Evolutionary conservation across 163 green algal species (phyloP), one percentile per base, ranked within the genome.

Genomic region (Volvox carteri): DNA sequence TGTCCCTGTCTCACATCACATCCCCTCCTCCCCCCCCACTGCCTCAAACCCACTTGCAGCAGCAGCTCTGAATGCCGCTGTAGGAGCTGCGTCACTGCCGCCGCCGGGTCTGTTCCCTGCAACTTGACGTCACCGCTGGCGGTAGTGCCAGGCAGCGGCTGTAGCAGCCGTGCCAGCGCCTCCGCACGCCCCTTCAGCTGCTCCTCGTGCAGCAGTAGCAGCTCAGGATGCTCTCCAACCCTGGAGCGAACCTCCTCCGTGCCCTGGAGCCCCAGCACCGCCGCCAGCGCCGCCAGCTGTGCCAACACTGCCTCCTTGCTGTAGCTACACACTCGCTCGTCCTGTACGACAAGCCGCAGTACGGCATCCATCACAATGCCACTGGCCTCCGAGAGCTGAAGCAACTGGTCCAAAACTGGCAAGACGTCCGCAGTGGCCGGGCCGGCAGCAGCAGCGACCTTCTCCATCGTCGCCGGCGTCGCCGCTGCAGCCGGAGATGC

Each of bases 31-130:
- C n/a, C n/a, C n/a, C n/a, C n/a, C n/a, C n/a, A n/a, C n/a, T n/a
- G n/a, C n/a, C n/a, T n/a, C n/a, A n/a, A n/a, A n/a, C n/a, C n/a
- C 79, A 86, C 79, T 60, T 79, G 81, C 77, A 91, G 86, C 65
- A 91, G 86, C 77, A 91, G 86, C 44, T 91, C 86, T n/a, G 86
- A 77, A 28, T 87, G 75, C 28, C 21, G 4, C 39, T 56, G 48
- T 41, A 89, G 70, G 28, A 84, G 37, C 48, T 6, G 35, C 52
- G 14, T 30, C 52, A 50, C 70, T 9, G 14, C 77, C 11, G 52
- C 54, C 77, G 50, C 35, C 23, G 78, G 33, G 4, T 11, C 4
- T 0, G 5, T 33, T 7, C 1, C 21, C 73, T 19, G 23, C 42
- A 42, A 19, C 41, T 21, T 54, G 35, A 19, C 28, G 35, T 25